These are phyloP conservation scores for Coprinellus aureogranulatus DNA, from an alignment of 768 basidiomycete genomes.

Conservation along the genomic window DNA sequence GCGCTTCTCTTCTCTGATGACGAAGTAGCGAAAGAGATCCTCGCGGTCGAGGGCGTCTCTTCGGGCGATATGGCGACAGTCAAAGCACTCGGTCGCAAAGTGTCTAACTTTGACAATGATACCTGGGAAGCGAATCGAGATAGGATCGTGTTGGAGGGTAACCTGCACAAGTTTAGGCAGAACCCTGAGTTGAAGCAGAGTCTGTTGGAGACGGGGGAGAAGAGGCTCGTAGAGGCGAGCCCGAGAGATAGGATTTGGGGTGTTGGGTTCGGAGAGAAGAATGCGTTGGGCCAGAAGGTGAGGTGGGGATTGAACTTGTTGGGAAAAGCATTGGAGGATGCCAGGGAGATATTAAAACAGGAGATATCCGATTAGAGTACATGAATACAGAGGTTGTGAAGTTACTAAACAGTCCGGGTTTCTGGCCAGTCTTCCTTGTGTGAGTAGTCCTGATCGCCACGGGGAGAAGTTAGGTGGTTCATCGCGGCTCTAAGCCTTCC, in stretches of 20 bases:
- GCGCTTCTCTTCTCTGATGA: constrained; percentile 53
- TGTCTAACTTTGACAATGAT: constrained; percentile 46
- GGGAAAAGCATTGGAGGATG: constrained; percentile 46
- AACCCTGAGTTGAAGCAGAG: constrained; percentile 38
- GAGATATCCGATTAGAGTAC: not conserved
- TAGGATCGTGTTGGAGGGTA: constrained; percentile 53
- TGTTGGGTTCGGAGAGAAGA: constrained; percentile 51
- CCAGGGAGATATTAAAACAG: constrained; percentile 34
- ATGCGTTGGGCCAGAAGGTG: constrained; percentile 39
- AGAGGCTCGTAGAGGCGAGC: constrained; percentile 55
- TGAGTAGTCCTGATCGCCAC: no score
- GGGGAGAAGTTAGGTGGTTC: no score
- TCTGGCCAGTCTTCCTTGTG: no score
- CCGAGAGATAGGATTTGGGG: constrained; percentile 65
- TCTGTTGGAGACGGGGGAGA: constrained; percentile 48
- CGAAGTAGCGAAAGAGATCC: constrained; percentile 40
- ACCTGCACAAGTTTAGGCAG: constrained; percentile 53
- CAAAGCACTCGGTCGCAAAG: constrained; percentile 54
- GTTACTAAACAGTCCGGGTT: no score
- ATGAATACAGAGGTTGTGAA: no score
- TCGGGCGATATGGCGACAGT: constrained; percentile 38
- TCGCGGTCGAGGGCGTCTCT: constrained; percentile 31
- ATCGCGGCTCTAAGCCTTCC: not conserved
- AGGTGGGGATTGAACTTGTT: constrained; percentile 59
- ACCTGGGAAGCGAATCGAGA: constrained; percentile 46